A percentile compares a stretch with the other conserved stretches of the same genome.
Conservation (phyloP, 306 rosid species). For the Trifolium repens region DNA sequence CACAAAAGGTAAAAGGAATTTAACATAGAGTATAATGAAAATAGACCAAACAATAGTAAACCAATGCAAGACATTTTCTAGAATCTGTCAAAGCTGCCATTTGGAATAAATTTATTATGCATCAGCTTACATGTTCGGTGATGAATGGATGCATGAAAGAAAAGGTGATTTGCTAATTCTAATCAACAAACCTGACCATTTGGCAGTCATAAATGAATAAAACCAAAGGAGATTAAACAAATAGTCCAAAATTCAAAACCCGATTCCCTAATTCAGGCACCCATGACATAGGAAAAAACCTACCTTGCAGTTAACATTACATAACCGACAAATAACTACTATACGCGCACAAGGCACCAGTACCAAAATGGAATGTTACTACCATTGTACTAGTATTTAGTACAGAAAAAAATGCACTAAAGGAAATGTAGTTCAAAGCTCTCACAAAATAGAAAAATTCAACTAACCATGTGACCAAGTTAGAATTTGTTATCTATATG, state of each 20-base stretch:
- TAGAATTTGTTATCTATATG: neutral
- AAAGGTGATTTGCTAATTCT: neutral
- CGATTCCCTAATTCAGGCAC: constrained; percentile 15
- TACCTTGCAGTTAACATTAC: constrained; percentile 13
- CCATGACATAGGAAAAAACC: neutral
- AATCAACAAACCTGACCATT: constrained; percentile 27
- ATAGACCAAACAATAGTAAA: constrained; percentile 6
- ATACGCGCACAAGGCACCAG: constrained; percentile 11
- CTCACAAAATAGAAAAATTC: neutral
- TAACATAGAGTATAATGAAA: constrained; percentile 1
- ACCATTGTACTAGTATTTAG: neutral
- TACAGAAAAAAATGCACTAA: neutral
- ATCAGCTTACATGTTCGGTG: neutral
- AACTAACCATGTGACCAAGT: constrained; percentile 6
- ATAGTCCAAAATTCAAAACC: constrained; percentile 14
- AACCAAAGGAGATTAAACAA: constrained; percentile 27
- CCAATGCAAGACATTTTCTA: constrained; percentile 16
- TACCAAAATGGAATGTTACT: constrained; percentile 27
- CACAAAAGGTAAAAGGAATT: constrained; percentile 10
- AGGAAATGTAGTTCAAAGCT: constrained; percentile 13
- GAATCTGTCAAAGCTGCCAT: constrained; percentile 25
- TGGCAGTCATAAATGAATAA: constrained; percentile 15
- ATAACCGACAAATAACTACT: constrained; percentile 18
- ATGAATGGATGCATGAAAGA: constrained; percentile 12
- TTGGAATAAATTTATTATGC: constrained; percentile 21